These are phyloP conservation scores for Lipomyces japonicus DNA, from an alignment of 805 yeast genomes.

Conservation along the genomic window DNA sequence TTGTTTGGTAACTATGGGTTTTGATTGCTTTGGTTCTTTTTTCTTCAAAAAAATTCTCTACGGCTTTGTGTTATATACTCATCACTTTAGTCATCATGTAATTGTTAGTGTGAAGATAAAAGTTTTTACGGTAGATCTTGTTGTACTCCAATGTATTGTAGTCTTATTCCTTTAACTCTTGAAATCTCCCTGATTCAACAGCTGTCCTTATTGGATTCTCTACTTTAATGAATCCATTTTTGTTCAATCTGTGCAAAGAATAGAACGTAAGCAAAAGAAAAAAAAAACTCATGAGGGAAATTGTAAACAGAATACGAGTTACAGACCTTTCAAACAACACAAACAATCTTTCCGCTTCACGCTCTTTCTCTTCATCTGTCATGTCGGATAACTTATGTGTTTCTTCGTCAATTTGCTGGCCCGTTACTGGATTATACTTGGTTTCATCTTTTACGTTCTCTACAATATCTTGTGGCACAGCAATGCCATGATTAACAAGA, in stretches of 20 bases:
- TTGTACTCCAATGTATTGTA: not conserved
- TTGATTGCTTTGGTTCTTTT: conserved; percentile 4
- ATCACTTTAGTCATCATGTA: conserved; percentile 6
- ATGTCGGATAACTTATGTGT: conserved; percentile 30
- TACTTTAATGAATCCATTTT: conserved; percentile 40
- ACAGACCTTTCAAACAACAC: conserved; percentile 40
- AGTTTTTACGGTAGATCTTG: not conserved
- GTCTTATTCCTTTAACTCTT: conserved; percentile 1
- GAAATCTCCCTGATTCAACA: conserved; percentile 19
- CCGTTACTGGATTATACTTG: conserved; percentile 32
- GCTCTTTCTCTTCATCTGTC: conserved; percentile 45
- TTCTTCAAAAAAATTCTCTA: not conserved
- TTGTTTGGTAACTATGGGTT: conserved; percentile 3
- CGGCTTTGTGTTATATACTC: not conserved
- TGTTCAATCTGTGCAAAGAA: conserved; percentile 25
- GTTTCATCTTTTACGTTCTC: not conserved
- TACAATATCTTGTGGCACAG: conserved; percentile 21
- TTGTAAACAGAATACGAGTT: not conserved
- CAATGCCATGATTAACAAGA: conserved; percentile 26
- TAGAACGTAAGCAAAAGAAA: not conserved
- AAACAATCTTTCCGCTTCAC: conserved; percentile 46
- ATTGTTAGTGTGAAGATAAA: not conserved
- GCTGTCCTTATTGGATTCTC: conserved; percentile 43
- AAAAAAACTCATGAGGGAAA: not conserved
- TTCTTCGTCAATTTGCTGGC: conserved; percentile 27